Evolutionary conservation across 305 asterid species (phyloP), one percentile per base, ranked within the genome.

Genomic region (Solanum hybrid): DNA sequence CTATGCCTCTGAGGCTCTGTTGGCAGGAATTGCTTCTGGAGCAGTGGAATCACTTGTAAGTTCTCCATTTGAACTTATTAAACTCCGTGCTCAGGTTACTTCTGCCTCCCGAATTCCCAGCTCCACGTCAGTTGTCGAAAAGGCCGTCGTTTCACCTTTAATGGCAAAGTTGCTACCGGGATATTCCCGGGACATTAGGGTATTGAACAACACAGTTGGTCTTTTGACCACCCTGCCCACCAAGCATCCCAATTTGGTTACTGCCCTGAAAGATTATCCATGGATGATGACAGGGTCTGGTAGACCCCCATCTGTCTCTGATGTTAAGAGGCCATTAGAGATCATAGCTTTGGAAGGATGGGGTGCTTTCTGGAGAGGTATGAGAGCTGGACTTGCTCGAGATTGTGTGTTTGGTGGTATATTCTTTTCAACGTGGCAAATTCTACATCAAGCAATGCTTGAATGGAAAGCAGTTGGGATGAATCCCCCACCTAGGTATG

Each of bases 241-340:
- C 80, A 95, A 93, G 90, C 92, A 93, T 90, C 91, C 96, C 89
- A 94, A 94, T 90, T 90, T 95, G 91, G 87, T 87, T 57, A 93
- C 92, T 91, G 92, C 96, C 81, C 91, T 98, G 90, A 97, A 93
- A 96, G 97, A 95, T 89, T 97, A 96, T 93, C 99, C 99, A 22
- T 98, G 99, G 99, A 95, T 94, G 98, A 96, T 98, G 98, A 92
- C 97, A 17, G 99, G 99, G 89, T 95, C 98, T 86, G 99, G 98
- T 75, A 97, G 92, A 92, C 95, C 98, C 70, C 99, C 99, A 82
- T 89, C 98, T 61, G 95, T 95, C 33, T 91, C 91, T 92, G 93
- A 94, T 89, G 99, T 98, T 88, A 92, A 92, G 89, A 92, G 90
- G 89, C 95, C 95, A 31, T 89, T 93, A 38, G 96, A 95, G 32